Base-by-base conservation (phyloP, 192 early-diverging fungal genomes). In the Spizellomyces sp. region DNA sequence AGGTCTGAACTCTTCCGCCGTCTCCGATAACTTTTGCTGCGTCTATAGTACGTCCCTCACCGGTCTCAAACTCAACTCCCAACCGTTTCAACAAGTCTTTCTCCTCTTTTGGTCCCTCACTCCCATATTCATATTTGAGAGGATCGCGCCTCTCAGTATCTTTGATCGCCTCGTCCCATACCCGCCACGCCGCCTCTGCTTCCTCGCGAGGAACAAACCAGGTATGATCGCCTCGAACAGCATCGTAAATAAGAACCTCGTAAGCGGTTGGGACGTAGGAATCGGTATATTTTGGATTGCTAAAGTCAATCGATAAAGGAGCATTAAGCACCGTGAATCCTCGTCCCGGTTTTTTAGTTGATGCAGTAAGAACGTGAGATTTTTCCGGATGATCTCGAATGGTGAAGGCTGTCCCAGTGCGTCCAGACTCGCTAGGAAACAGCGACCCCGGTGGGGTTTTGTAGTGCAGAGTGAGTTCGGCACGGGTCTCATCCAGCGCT, bases 191-290 rank as follows among this genome's bases (percentile, higher is more conserved):
- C 70, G 84, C 91, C 73, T 92, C 92, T 22, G 94, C 80, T 78
- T 96, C 94, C 78, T 94, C 93, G 74, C 89, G 85, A 54, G 92
- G 86, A 47, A 94, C 87, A 90, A 96, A 94, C 83, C 93, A 93
- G 54, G 91, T 91, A 71, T 94, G 91, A 70, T 93, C 93, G 50
- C 90, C 92, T 36, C 86, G 84, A 44, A 96, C 75, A 6, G 92
- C 89, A 62, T 96, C 94, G 21, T 92, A 80, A 58, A 96, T 88
- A 48, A 96, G 80, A 15, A 91, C 83, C 59, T 93, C 93, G 70
- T 96, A 96, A 12, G 94, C 93, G 61, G 93, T 92, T 22, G 94
- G 94, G 73, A 94, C 93, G 77, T 87, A 84, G 21, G 87, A 62
- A 68, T 89, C 87, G 48, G 87, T 59, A 54, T 12, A 19, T 54